Evolutionary conservation across 106 monocot genomes (phyloP).

Genomic region (Acanthochlamys bracteata): DNA sequence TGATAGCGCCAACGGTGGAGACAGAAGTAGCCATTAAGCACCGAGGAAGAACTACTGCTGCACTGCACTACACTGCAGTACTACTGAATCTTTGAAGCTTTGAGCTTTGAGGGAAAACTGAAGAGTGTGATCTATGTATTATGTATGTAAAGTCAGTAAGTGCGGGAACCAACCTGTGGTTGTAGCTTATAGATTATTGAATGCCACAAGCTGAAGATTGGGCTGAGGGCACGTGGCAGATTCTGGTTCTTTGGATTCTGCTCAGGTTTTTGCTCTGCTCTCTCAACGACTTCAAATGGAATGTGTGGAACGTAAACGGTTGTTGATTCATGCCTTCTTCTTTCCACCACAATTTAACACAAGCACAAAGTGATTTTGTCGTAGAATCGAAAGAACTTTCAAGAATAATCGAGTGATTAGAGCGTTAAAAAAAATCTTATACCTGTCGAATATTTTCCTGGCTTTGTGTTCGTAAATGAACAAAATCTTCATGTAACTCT

Average conservation of each 20-base stretch:
- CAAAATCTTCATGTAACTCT: no score
- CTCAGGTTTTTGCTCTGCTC: not conserved
- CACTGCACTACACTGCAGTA: no score
- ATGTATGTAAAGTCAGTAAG: not conserved
- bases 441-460: no score
- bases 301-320: no score
- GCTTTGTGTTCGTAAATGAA: no score
- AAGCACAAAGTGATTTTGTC: no score
- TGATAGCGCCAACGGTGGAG: slow-evolving; percentile 47
- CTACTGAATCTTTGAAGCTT: not conserved
- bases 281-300: no score
- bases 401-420: no score
- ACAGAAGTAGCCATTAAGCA: slow-evolving; percentile 33
- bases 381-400: no score
- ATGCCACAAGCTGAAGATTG: slow-evolving; percentile 31
- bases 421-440: no score
- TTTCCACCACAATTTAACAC: no score
- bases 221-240: slow-evolving; percentile 18
- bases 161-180: slow-evolving; percentile 24
- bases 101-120: not conserved
- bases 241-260: not conserved
- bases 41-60: not conserved
- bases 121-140: not conserved
- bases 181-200: not conserved
- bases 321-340: no score